These are phyloP conservation scores for Rhododendron ovatum DNA, from an alignment of 148 eudicot genomes.

Conservation along the genomic window DNA sequence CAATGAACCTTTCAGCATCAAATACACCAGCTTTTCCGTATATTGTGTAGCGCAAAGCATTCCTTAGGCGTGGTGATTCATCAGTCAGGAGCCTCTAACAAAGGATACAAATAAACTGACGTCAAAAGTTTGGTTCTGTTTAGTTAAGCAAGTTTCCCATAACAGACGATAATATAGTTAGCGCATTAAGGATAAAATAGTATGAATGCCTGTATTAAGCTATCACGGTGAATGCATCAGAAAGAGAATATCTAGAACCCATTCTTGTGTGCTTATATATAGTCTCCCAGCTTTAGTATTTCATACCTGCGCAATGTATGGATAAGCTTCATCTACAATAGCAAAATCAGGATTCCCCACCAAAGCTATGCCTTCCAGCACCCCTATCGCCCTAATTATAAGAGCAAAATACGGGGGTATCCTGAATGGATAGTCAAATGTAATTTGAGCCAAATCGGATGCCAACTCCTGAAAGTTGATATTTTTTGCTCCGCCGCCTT, in stretches of 20 bases:
- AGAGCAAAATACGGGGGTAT: constrained; percentile 99
- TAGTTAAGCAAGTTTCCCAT: background rate
- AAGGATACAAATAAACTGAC: background rate
- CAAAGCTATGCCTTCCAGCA: constrained; percentile 96
- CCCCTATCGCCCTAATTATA: constrained; percentile 97
- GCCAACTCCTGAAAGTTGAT: constrained; percentile 97
- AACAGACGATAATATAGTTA: background rate
- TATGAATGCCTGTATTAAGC: background rate
- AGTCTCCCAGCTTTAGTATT: background rate
- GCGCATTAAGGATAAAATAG: background rate
- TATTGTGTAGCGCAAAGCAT: constrained; percentile 87
- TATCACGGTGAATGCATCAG: background rate
- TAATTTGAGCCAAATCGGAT: constrained; percentile 94
- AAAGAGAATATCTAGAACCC: background rate
- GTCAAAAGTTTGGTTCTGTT: background rate
- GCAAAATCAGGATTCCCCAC: constrained; percentile 98
- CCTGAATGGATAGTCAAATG: constrained; percentile 95
- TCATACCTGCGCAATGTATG: constrained; percentile 95
- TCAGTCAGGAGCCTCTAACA: constrained; percentile 88
- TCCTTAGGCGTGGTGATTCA: constrained; percentile 92
- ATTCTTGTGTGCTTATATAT: background rate
- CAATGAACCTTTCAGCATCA: constrained; percentile 96
- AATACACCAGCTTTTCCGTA: constrained; percentile 95
- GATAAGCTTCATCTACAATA: constrained; percentile 99
- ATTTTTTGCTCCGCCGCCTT: constrained; percentile 99